These are phyloP conservation scores for Discostella stelligeroides DNA, from an alignment of 108 stramenopile genomes.

Conservation along the genomic window DNA sequence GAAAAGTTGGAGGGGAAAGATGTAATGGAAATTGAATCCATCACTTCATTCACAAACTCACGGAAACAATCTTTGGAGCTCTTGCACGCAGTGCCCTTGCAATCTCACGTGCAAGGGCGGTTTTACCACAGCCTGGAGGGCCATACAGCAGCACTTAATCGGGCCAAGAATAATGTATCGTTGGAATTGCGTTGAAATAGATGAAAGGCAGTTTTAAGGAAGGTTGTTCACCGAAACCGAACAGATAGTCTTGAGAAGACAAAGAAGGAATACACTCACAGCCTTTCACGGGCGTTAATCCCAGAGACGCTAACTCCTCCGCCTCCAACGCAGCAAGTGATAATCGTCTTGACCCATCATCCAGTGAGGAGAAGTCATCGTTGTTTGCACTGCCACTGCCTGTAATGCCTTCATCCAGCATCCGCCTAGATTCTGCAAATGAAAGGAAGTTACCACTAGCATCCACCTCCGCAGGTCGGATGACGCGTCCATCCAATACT, in stretches of 20 bases:
- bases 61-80: constrained; percentile 88
- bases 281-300: constrained; percentile 84
- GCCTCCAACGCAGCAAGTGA: constrained; percentile 67
- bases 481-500: constrained; percentile 74
- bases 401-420: background rate
- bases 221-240: background rate
- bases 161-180: no score
- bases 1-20: background rate
- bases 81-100: constrained; percentile 85
- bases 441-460: constrained; percentile 24
- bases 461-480: constrained; percentile 44
- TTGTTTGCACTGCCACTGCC: background rate
- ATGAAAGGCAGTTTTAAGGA: background rate
- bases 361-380: constrained; percentile 18
- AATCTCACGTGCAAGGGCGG: constrained; percentile 90
- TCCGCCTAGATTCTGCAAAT: constrained; percentile 22
- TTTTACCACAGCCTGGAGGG: constrained; percentile 93
- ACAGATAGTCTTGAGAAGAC: background rate
- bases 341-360: constrained; percentile 32
- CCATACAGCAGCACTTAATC: constrained; percentile 66
- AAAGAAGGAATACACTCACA: constrained; percentile 56
- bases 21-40: background rate
- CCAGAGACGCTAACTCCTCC: constrained; percentile 82
- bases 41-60: background rate
- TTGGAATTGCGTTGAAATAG: background rate